A percentile compares a stretch with the other conserved stretches of the same genome.
Evolutionary conservation across 169 alveolate genomes (phyloP).

Genomic region (Fabrea salina): DNA sequence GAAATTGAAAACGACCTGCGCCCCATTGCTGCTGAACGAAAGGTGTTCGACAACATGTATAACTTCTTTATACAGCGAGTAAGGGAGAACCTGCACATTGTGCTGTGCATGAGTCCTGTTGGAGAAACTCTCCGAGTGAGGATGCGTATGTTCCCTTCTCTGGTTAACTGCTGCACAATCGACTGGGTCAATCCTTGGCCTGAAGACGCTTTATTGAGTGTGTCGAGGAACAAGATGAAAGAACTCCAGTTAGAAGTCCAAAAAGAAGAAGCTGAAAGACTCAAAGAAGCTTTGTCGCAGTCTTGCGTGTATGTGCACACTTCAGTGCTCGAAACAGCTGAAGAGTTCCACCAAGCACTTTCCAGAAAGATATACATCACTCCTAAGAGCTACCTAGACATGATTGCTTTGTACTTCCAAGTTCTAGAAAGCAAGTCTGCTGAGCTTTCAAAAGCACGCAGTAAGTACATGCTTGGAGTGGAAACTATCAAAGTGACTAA

Average conservation of each 20-base stretch:
- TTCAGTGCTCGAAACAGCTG: slow-evolving; percentile 76
- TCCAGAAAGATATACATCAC: slow-evolving; percentile 90
- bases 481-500: slow-evolving; percentile 84
- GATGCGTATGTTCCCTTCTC: slow-evolving; percentile 84
- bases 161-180: slow-evolving; percentile 85
- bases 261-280: slow-evolving; percentile 48
- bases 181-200: slow-evolving; percentile 90
- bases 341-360: slow-evolving; percentile 73
- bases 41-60: slow-evolving; percentile 64
- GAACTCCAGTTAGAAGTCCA: slow-evolving; percentile 37
- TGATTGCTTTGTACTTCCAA: slow-evolving; percentile 74
- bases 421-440: slow-evolving; percentile 58
- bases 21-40: slow-evolving; percentile 50
- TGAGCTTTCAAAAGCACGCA: slow-evolving; percentile 62
- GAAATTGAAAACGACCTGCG: slow-evolving; percentile 65
- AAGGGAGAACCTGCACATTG: slow-evolving; percentile 72
- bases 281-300: slow-evolving; percentile 38
- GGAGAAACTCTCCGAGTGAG: slow-evolving; percentile 83
- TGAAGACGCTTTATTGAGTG: slow-evolving; percentile 77
- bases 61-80: slow-evolving; percentile 71
- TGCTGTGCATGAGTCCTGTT: slow-evolving; percentile 82
- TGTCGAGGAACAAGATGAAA: slow-evolving; percentile 48
- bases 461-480: slow-evolving; percentile 84
- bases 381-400: slow-evolving; percentile 93
- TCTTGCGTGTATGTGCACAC: slow-evolving; percentile 87